Conservation (phyloP, 2,329 filamentous ascomycete genomes). For the Penicillium sp. region DNA sequence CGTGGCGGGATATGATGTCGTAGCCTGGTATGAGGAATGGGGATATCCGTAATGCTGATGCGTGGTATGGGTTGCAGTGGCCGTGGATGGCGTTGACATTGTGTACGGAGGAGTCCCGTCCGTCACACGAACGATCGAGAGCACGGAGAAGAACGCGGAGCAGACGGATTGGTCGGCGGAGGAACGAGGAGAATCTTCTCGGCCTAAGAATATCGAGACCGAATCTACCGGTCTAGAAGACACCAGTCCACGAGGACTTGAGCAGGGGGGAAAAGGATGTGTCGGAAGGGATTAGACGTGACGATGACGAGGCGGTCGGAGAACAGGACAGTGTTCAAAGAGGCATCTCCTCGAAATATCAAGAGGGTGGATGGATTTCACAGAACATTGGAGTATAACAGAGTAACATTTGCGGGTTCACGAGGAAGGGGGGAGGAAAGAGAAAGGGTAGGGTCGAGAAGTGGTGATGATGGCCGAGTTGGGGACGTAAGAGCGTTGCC, state of each 20-base stretch:
- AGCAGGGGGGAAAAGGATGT: slow-evolving; percentile 1
- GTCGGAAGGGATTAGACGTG: slow-evolving; percentile 22
- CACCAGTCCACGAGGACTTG: slow-evolving; percentile 2
- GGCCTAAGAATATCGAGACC: neutral
- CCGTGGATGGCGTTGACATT: slow-evolving; percentile 82
- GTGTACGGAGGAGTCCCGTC: slow-evolving; percentile 28
- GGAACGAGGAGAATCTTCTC: slow-evolving; percentile 1
- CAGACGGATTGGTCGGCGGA: slow-evolving; percentile 10
- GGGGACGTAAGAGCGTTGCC: slow-evolving; percentile 17
- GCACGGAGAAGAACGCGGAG: slow-evolving; percentile 14
- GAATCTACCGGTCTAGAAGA: neutral
- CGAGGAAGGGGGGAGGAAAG: slow-evolving; percentile 1
- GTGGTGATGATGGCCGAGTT: slow-evolving; percentile 22
- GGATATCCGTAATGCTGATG: slow-evolving; percentile 66
- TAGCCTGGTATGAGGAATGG: slow-evolving; percentile 56
- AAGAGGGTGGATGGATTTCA: slow-evolving; percentile 8
- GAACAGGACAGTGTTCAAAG: slow-evolving; percentile 5
- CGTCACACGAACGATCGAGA: slow-evolving; percentile 29
- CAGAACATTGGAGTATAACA: slow-evolving; percentile 10
- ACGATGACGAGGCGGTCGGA: slow-evolving; percentile 27
- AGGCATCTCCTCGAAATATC: slow-evolving; percentile 17
- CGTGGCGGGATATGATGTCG: slow-evolving; percentile 52
- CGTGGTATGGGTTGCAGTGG: slow-evolving; percentile 68
- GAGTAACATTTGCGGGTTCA: slow-evolving; percentile 12
- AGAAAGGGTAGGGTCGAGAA: neutral